Evolutionary conservation across 2,329 filamentous ascomycete genomes (phyloP).

Genomic region (Phialemonium atrogriseum): DNA sequence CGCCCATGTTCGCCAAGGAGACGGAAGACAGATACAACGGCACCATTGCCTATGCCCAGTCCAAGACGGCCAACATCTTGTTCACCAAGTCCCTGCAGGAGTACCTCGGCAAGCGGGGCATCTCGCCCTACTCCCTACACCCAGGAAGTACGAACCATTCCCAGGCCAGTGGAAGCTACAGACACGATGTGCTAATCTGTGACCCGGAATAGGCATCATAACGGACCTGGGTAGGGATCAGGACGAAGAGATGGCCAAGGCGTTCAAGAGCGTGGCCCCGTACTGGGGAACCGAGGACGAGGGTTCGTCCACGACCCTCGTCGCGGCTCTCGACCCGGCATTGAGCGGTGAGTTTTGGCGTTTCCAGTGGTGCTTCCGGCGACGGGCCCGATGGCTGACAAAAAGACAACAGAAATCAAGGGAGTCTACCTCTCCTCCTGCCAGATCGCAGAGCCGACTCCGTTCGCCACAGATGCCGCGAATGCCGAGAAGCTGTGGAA

Average conservation of each 20-base stretch:
- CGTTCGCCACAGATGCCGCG: conserved; percentile 21
- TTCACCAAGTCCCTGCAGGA: conserved; percentile 31
- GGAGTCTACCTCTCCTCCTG: conserved; percentile 29
- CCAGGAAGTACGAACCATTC: conserved; percentile 24
- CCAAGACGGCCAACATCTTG: conserved; percentile 43
- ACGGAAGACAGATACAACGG: conserved; percentile 26
- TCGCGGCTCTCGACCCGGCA: conserved; percentile 31
- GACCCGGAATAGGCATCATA: conserved; percentile 18
- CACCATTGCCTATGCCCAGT: conserved; percentile 38
- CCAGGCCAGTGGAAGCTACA: background rate
- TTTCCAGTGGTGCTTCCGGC: conserved; percentile 15
- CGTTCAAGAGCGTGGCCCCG: conserved; percentile 18
- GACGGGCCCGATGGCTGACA: background rate
- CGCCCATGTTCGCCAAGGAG: conserved; percentile 19
- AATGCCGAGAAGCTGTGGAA: conserved; percentile 31
- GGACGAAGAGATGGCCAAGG: conserved; percentile 19
- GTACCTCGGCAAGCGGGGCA: conserved; percentile 19
- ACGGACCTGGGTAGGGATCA: conserved; percentile 26
- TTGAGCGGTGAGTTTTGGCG: conserved; percentile 15
- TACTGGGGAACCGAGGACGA: conserved; percentile 27
- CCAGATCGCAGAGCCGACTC: conserved; percentile 19
- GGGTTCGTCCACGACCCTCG: conserved; percentile 29
- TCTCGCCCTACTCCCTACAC: conserved; percentile 31
- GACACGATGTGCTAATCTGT: conserved; percentile 4
- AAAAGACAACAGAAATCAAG: conserved; percentile 3